Conservation (phyloP, 2,329 filamentous ascomycete species). For the Hypoxylon sp. region DNA sequence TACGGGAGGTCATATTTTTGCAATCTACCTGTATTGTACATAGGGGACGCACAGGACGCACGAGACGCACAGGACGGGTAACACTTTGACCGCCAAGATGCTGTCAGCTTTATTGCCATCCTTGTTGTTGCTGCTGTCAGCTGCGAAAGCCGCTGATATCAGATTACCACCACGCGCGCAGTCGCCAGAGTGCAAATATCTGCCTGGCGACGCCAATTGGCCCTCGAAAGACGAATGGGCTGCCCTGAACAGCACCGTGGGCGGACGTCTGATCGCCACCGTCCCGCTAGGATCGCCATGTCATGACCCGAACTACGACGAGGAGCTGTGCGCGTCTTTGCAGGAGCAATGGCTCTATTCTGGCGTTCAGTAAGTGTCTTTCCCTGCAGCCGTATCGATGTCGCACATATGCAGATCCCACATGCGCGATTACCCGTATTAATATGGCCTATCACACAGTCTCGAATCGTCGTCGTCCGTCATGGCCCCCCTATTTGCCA, state of each 20-base stretch:
- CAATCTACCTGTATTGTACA: no score
- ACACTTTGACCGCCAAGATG: neutral
- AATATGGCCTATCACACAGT: slow-evolving; percentile 25
- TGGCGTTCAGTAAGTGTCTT: slow-evolving; percentile 38
- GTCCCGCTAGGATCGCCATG: slow-evolving; percentile 56
- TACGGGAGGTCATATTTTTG: neutral
- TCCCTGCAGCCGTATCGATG: neutral
- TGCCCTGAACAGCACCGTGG: slow-evolving; percentile 55
- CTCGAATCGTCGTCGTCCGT: slow-evolving; percentile 43
- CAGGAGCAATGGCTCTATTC: slow-evolving; percentile 37
- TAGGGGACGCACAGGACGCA: neutral
- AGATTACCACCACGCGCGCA: neutral
- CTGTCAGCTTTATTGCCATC: neutral
- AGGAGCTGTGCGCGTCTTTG: slow-evolving; percentile 50
- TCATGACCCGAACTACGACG: slow-evolving; percentile 51
- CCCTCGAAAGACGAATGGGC: slow-evolving; percentile 32
- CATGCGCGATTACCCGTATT: neutral
- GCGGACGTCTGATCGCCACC: slow-evolving; percentile 55
- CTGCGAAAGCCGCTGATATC: neutral
- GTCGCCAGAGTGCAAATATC: slow-evolving; percentile 22
- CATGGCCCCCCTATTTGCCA: slow-evolving; percentile 45
- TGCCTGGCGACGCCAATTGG: slow-evolving; percentile 34
- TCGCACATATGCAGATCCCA: neutral
- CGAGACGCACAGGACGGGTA: neutral
- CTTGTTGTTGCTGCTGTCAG: neutral